Percentiles rank a stretch among this genome's conserved stretches.
Conservation (phyloP, 345 rosid genomes). For the Limnanthes douglasii region DNA sequence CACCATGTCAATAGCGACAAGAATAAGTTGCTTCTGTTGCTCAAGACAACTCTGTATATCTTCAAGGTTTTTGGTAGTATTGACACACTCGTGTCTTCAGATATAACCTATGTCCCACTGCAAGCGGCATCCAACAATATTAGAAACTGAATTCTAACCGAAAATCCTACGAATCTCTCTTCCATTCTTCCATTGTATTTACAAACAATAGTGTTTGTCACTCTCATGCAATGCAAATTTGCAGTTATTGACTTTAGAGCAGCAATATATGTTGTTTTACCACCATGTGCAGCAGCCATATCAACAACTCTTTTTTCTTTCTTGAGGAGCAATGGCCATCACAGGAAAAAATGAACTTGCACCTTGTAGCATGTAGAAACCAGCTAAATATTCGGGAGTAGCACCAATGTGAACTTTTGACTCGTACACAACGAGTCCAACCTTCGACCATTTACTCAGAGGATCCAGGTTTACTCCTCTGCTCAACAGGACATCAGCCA, state of each 20-base stretch:
- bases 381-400: too few species aligned
- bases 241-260: constrained; percentile 82
- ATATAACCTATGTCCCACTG: constrained; percentile 78
- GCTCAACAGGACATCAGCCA: too few species aligned
- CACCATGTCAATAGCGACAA: constrained; percentile 87
- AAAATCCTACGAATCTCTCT: constrained; percentile 79
- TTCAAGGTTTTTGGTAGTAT: constrained; percentile 65
- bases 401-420: too few species aligned
- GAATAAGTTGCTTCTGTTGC: constrained; percentile 92
- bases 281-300: constrained; percentile 98
- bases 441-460: too few species aligned
- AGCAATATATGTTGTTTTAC: constrained; percentile 69
- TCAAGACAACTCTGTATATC: constrained; percentile 68
- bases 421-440: too few species aligned
- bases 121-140: constrained; percentile 95
- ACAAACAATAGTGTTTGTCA: constrained; percentile 77
- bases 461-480: too few species aligned
- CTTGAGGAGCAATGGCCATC: too few species aligned
- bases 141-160: constrained; percentile 61
- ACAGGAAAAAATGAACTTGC: too few species aligned
- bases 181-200: constrained; percentile 96
- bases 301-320: too few species aligned
- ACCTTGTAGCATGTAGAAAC: too few species aligned
- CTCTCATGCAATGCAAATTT: constrained; percentile 91
- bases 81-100: constrained; percentile 89